Percentiles rank a stretch among this genome's conserved stretches.
These are phyloP conservation scores for Elaeis guineensis DNA, from an alignment of 176 grass and related monocot genomes.

Conservation along the genomic window DNA sequence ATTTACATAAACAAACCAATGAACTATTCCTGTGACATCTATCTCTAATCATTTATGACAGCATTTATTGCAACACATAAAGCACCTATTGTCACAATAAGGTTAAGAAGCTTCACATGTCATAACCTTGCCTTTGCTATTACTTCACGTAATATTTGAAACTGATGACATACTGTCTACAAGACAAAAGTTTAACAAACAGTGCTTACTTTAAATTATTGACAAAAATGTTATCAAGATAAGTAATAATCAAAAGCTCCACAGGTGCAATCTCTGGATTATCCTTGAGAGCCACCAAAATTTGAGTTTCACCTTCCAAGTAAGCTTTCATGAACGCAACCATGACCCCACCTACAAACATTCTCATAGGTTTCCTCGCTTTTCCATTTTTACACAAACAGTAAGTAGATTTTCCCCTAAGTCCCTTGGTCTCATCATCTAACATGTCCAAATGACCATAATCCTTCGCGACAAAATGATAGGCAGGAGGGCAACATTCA, in stretches of 20 bases:
- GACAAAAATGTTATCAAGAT: not conserved
- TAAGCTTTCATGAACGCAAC: constrained; percentile 58
- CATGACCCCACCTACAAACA: constrained; percentile 62
- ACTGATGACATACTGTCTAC: no score
- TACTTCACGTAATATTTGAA: no score
- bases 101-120: no score
- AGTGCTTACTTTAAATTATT: no score
- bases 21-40: no score
- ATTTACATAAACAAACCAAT: no score
- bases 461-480: constrained; percentile 60
- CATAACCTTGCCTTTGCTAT: no score
- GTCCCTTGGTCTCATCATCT: constrained; percentile 67
- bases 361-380: constrained; percentile 57
- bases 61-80: no score
- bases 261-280: constrained; percentile 32
- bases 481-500: constrained; percentile 36
- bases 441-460: constrained; percentile 84
- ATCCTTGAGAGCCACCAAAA: constrained; percentile 35
- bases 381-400: constrained; percentile 44
- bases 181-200: no score
- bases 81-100: no score
- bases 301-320: constrained; percentile 13
- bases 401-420: constrained; percentile 43
- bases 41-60: no score
- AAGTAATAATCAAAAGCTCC: constrained; percentile 32